Evolutionary conservation across 2,329 filamentous ascomycete genomes (phyloP), one percentile per base, ranked within the genome.

Genomic region (Calonectria honghensis): DNA sequence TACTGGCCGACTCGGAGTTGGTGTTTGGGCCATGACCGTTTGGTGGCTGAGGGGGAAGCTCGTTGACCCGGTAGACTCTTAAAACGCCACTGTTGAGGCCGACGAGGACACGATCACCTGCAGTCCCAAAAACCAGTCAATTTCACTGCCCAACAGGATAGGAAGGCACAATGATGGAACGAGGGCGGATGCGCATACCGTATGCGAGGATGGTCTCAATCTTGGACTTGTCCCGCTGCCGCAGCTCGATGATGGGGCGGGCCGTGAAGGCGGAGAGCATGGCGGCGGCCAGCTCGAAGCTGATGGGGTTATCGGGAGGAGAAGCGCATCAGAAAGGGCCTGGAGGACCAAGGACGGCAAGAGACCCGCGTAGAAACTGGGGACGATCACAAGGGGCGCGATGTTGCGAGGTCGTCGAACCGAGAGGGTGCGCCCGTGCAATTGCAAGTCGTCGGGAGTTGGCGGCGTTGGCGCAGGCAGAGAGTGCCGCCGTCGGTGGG

Each of bases 251-350:
- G 85, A 99, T 96, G 78, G 96, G 95, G 83, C 95, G 94, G 88
- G 97, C 96, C 81, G 94, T 98, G 88, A 99, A 99, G 84, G 97
- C 97, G 87, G 96, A 97, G 87, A 99, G 94, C 97, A 98, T 98
- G 86, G 89, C 89, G 85, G 76, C 78, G 85, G 82, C 85, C 85
- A 87, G 87, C 87, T 85, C 86, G 78, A 79, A 80, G 81, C 81
- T 82, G 79, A 77, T 77, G 74, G 75, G 73, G 78, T 77, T 83
- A 84, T 79, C 72, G 73, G 76, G 59, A 75, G 72, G 74, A 67
- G 80, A 75, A 71, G 78, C 77, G 80, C 83, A 85, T 85, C 78
- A 83, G 83, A 76, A 50, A 16, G 68, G 64, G 57, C 14, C 51
- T 39, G 73, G 59, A 27, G 57, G 20, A 29, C 57, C 35, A 18